Base-by-base conservation (phyloP, 345 rosid species). In the Gossypium rotundifolium region DNA sequence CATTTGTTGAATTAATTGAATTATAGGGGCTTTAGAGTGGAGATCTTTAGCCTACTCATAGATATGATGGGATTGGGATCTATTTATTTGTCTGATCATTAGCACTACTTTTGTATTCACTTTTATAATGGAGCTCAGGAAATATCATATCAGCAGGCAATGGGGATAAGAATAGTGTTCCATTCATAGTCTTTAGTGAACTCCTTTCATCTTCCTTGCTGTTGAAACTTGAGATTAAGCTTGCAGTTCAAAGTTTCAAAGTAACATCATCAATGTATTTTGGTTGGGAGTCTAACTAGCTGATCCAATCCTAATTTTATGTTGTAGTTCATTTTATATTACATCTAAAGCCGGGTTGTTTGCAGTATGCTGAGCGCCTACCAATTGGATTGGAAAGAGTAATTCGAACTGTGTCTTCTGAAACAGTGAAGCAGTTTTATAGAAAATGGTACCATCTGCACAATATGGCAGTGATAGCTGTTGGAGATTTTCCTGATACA, bases 361-460 rank as follows among this genome's bases (percentile, higher is more conserved):
- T 81, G 84, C 91, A 94, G 98, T 94, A 91, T 91, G 94, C 97
- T 61, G 98, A 89, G 71, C 93, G 98, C 78, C 75, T 94, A 53
- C 97, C 98, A 60, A 91, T 94, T 81, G 97, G 98, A 63, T 79
- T 90, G 80, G 98, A 94, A 86, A 90, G 87, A 77, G 96, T 94
- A 72, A 94, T 94, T 75, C 89, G 92, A 57, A 86, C 87, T 9
- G 96, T 87, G 81, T 85, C 97, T 86, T 78, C 90, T 76, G 87
- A 90, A 68, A 86, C 89, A 29, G 96, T 86, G 61, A 90, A 89
- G 82, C 81, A 74, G 42, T 94, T 94, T 77, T 94, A 94, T 77
- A 77, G 67, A 67, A 90, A 90, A 79, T 94, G 98, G 98, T 94
- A 94, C 79, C 88, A 85, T 80, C 78, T 91, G 71, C 84, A 85